These are phyloP conservation scores for Cenchrus americanus DNA, from an alignment of 176 grass and related monocot species.

Conservation along the genomic window DNA sequence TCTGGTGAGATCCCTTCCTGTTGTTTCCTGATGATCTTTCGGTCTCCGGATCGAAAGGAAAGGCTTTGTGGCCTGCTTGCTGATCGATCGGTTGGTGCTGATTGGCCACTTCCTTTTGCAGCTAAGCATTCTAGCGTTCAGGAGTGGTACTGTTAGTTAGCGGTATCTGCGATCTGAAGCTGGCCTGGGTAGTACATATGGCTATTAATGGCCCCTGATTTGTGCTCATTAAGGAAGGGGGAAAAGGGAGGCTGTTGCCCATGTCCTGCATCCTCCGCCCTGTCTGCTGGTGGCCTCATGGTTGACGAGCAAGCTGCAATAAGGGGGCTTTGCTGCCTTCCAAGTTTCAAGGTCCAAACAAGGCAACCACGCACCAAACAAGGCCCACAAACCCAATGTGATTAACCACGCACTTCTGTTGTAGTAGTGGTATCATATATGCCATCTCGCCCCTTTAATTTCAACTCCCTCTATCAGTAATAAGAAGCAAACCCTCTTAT, in stretches of 20 bases:
- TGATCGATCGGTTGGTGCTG: neutral
- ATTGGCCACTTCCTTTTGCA: neutral
- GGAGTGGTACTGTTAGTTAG: neutral
- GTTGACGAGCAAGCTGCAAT: conserved; percentile 36
- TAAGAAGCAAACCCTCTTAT: neutral
- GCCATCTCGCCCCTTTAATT: neutral
- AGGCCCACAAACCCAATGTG: neutral
- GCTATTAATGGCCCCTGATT: conserved; percentile 19
- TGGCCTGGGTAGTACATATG: conserved; percentile 40
- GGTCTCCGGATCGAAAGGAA: neutral
- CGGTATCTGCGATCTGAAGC: conserved; percentile 9
- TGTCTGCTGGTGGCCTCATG: conserved; percentile 12
- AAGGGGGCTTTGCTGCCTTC: neutral
- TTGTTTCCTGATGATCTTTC: too few relatives aligned
- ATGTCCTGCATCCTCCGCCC: conserved; percentile 26
- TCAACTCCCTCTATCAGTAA: neutral
- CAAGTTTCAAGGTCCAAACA: neutral
- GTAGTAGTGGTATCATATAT: too few relatives aligned
- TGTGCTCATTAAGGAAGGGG: conserved; percentile 4
- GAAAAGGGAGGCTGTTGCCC: neutral
- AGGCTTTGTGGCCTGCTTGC: neutral
- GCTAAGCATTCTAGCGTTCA: neutral
- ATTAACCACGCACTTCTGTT: too few relatives aligned
- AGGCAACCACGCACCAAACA: conserved; percentile 9
- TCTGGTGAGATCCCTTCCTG: neutral